Percentiles rank a stretch among this genome's conserved stretches.
Evolutionary conservation across 352 stramenopile genomes (phyloP).

Genomic region (Globisporangium paddicum): DNA sequence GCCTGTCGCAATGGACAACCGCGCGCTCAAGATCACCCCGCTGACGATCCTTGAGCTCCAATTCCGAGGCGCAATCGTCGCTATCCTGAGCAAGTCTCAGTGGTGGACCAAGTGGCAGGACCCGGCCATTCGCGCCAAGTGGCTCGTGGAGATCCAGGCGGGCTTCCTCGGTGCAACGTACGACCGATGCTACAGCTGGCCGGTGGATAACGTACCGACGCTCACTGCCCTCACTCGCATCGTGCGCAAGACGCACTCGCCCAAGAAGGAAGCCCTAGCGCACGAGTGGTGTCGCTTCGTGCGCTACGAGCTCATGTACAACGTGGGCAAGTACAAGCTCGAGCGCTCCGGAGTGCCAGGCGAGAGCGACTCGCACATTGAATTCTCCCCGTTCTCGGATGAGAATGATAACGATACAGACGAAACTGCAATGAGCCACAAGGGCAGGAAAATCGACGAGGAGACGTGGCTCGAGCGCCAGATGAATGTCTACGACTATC

Average conservation of each 20-base stretch:
- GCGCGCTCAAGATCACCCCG: not conserved
- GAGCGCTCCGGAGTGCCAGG: not conserved
- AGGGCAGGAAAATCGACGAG: not conserved
- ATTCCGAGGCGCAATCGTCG: not conserved
- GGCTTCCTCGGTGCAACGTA: not conserved
- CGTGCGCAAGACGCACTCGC: not conserved
- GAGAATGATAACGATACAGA: not conserved
- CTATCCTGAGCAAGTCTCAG: not conserved
- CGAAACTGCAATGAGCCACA: no score
- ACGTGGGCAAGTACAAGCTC: not conserved
- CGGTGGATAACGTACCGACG: not conserved
- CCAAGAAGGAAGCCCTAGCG: not conserved
- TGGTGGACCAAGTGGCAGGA: not conserved
- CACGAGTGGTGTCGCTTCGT: not conserved
- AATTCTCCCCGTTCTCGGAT: not conserved
- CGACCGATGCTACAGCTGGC: not conserved
- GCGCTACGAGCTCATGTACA: not conserved
- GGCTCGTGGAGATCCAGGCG: not conserved
- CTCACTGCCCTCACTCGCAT: not conserved
- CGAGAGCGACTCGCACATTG: not conserved
- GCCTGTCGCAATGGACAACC: not conserved
- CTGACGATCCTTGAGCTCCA: not conserved
- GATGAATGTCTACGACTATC: not conserved
- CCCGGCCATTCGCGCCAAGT: not conserved
- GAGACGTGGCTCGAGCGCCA: not conserved